Conservation (phyloP, 768 basidiomycete species). For the Mycena epipterygia region DNA sequence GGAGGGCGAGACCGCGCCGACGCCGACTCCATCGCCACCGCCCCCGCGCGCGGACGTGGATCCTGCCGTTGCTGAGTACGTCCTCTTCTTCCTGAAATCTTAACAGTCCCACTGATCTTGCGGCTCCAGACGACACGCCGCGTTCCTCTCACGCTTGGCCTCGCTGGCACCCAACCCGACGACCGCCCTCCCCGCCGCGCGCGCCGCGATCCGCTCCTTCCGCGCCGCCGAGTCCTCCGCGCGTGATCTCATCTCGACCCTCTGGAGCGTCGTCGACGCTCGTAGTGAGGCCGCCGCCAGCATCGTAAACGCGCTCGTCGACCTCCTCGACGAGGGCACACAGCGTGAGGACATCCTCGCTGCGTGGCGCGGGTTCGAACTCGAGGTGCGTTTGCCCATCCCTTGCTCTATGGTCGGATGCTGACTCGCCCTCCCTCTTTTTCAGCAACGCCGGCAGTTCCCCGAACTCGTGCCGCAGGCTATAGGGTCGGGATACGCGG, state of each 20-base stretch:
- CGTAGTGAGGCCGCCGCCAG: slow-evolving; percentile 71
- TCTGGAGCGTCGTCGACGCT: slow-evolving; percentile 84
- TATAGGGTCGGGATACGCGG: slow-evolving; percentile 78
- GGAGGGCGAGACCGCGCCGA: slow-evolving; percentile 45
- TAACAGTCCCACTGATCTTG: slow-evolving; percentile 7
- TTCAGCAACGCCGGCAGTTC: slow-evolving; percentile 87
- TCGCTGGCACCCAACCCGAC: slow-evolving; percentile 68
- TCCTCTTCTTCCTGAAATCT: background rate
- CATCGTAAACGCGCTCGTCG: slow-evolving; percentile 77
- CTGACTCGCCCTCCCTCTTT: slow-evolving; percentile 5
- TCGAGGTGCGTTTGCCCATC: slow-evolving; percentile 69
- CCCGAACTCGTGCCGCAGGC: slow-evolving; percentile 78
- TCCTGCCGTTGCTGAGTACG: slow-evolving; percentile 68
- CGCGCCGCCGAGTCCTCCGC: slow-evolving; percentile 82
- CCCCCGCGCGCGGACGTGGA: slow-evolving; percentile 64
- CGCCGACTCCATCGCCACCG: slow-evolving; percentile 53
- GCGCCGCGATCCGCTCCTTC: slow-evolving; percentile 85
- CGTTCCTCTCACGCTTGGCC: slow-evolving; percentile 75
- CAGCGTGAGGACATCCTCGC: slow-evolving; percentile 82
- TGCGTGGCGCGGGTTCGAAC: slow-evolving; percentile 87
- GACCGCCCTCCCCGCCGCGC: slow-evolving; percentile 72
- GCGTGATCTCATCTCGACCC: slow-evolving; percentile 86
- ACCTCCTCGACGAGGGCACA: slow-evolving; percentile 85
- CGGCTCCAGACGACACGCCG: slow-evolving; percentile 70
- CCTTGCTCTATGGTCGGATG: background rate